Evolutionary conservation across 1,284 basidiomycete species (phyloP).

Genomic region (Leccinum angustisporum): DNA sequence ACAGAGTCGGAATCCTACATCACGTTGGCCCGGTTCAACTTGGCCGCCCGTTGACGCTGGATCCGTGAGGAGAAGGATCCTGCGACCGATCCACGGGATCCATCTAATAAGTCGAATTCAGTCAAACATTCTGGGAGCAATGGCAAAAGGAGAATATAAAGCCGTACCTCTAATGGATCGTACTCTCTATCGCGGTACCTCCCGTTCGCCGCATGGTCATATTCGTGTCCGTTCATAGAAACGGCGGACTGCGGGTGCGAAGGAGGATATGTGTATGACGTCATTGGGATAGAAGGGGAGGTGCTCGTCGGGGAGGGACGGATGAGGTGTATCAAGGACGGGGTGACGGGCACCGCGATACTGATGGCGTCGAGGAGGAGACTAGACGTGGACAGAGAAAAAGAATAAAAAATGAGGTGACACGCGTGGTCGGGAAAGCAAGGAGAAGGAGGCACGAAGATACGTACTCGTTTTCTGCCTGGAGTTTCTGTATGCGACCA

Average conservation of each 20-base stretch:
- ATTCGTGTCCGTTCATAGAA: slow-evolving; percentile 27
- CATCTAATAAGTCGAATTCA: slow-evolving; percentile 1
- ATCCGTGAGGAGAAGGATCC: slow-evolving; percentile 24
- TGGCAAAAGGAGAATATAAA: not conserved
- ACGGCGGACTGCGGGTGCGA: slow-evolving; percentile 8
- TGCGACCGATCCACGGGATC: slow-evolving; percentile 20
- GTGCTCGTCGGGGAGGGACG: slow-evolving; percentile 29
- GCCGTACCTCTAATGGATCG: slow-evolving; percentile 22
- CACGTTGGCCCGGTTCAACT: slow-evolving; percentile 22
- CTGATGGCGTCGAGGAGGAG: slow-evolving; percentile 37
- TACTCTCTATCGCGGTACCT: slow-evolving; percentile 31
- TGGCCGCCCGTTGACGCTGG: slow-evolving; percentile 31
- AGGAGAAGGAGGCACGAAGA: not conserved
- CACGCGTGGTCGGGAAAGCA: not conserved
- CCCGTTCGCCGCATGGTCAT: slow-evolving; percentile 24
- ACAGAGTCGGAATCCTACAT: slow-evolving; percentile 11
- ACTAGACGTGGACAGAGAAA: slow-evolving; percentile 9
- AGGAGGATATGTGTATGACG: slow-evolving; percentile 20
- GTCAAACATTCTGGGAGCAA: not conserved
- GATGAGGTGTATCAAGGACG: slow-evolving; percentile 33
- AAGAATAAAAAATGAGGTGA: not conserved
- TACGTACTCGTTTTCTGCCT: slow-evolving; percentile 57
- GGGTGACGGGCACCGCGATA: slow-evolving; percentile 31
- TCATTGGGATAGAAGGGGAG: slow-evolving; percentile 19
- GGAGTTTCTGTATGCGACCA: slow-evolving; percentile 50